phyloP scores from a whole-genome alignment of 2,329 filamentous ascomycete genomes.

The Torrubiellomyces zombiae region DNA sequence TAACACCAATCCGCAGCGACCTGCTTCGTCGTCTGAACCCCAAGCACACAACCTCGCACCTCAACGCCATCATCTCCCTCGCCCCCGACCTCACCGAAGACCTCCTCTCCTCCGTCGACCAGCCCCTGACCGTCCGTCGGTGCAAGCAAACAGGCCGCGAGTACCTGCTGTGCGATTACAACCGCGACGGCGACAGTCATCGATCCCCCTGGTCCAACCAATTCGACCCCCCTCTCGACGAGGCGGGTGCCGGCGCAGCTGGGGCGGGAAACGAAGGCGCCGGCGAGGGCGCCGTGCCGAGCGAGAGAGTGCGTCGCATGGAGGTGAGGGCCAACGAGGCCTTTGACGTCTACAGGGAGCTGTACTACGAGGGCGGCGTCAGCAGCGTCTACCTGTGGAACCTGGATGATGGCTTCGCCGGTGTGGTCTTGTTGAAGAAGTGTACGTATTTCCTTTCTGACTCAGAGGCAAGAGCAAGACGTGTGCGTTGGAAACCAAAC shows the following conservation, averaged over 20 bases:
- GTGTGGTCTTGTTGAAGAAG: slow-evolving; percentile 92
- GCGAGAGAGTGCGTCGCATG: slow-evolving; percentile 82
- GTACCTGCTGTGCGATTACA: slow-evolving; percentile 98
- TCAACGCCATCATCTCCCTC: slow-evolving; percentile 74
- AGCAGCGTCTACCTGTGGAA: slow-evolving; percentile 98
- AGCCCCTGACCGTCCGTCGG: slow-evolving; percentile 72
- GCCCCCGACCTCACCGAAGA: slow-evolving; percentile 91
- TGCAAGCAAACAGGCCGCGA: slow-evolving; percentile 83
- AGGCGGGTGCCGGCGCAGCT: slow-evolving; percentile 36
- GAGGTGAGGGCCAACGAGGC: slow-evolving; percentile 89
- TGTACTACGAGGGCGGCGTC: slow-evolving; percentile 94
- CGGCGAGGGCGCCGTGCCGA: slow-evolving; percentile 71
- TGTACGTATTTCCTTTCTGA: slow-evolving; percentile 29
- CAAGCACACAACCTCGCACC: slow-evolving; percentile 75
- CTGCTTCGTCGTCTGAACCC: slow-evolving; percentile 96
- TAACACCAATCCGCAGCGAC: slow-evolving; percentile 45
- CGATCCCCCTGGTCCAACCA: slow-evolving; percentile 98
- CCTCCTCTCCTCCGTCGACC: slow-evolving; percentile 92
- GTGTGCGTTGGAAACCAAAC: no score
- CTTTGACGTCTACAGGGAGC: slow-evolving; percentile 88
- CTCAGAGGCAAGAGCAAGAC: no score
- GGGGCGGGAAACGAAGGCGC: slow-evolving; percentile 39
- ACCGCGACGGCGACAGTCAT: slow-evolving; percentile 95
- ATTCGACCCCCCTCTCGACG: slow-evolving; percentile 79
- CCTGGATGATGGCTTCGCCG: slow-evolving; percentile 91